These are phyloP conservation scores for Mycosphaerelloides madeirae DNA, from an alignment of 2,329 filamentous ascomycete genomes.

Conservation along the genomic window DNA sequence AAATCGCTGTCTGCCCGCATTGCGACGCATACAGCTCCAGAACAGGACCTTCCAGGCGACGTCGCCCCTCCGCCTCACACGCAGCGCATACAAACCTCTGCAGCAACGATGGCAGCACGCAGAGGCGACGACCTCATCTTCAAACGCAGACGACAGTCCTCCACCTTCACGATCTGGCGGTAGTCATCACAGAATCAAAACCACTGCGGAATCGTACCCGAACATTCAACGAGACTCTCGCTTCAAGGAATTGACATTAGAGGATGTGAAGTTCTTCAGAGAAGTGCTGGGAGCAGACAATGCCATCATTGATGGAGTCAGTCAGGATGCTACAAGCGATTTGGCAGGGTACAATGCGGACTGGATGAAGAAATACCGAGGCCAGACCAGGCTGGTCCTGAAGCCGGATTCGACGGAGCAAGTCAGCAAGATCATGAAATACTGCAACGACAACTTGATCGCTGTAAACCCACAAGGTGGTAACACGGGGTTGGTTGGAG, in stretches of 20 bases:
- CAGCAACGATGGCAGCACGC: slow-evolving; percentile 29
- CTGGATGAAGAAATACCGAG: slow-evolving; percentile 99
- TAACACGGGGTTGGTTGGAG: slow-evolving; percentile 92
- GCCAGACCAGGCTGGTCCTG: slow-evolving; percentile 79
- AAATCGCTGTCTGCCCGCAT: slow-evolving; percentile 24
- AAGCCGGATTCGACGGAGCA: slow-evolving; percentile 81
- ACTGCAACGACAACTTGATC: slow-evolving; percentile 89
- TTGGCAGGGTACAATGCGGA: slow-evolving; percentile 91
- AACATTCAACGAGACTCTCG: slow-evolving; percentile 72
- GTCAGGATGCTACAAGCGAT: slow-evolving; percentile 68
- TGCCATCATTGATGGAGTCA: slow-evolving; percentile 80
- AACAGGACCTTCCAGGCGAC: slow-evolving; percentile 29
- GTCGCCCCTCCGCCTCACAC: slow-evolving; percentile 19
- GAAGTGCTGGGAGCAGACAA: slow-evolving; percentile 71
- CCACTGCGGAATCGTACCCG: slow-evolving; percentile 83
- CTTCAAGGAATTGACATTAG: slow-evolving; percentile 66
- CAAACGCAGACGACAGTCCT: slow-evolving; percentile 26
- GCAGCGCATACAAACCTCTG: slow-evolving; percentile 13
- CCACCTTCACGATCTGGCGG: slow-evolving; percentile 24
- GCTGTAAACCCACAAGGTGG: slow-evolving; percentile 96
- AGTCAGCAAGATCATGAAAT: slow-evolving; percentile 83
- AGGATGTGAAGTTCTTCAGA: slow-evolving; percentile 81
- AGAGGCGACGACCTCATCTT: slow-evolving; percentile 29
- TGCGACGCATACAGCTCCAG: slow-evolving; percentile 30
- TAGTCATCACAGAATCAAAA: slow-evolving; percentile 53